Evolutionary conservation across 2,329 filamentous ascomycete species (phyloP).

Genomic region (Camptophora hylomeconis): DNA sequence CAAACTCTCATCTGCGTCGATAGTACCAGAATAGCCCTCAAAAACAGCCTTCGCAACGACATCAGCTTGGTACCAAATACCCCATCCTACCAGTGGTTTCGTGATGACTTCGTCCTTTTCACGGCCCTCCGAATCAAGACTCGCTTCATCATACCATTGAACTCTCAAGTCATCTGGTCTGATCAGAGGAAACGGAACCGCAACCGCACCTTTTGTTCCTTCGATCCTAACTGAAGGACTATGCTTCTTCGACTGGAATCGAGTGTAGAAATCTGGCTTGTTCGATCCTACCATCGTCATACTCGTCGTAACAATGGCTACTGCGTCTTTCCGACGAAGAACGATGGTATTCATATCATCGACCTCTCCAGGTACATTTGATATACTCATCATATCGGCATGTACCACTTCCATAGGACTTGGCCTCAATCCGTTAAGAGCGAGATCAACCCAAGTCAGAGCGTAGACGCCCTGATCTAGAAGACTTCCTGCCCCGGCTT

Average conservation of each 20-base stretch:
- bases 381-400: slow-evolving; percentile 14
- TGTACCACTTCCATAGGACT: slow-evolving; percentile 13
- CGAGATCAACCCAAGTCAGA: slow-evolving; percentile 53
- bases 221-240: slow-evolving; percentile 18
- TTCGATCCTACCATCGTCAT: slow-evolving; percentile 19
- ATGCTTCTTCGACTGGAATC: slow-evolving; percentile 15
- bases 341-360: slow-evolving; percentile 20
- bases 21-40: slow-evolving; percentile 8
- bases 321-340: slow-evolving; percentile 10
- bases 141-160: slow-evolving; percentile 17
- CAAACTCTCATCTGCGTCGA: slow-evolving; percentile 14
- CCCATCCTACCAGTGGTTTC: slow-evolving; percentile 19
- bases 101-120: slow-evolving; percentile 18
- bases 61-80: slow-evolving; percentile 22
- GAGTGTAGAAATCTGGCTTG: slow-evolving; percentile 18
- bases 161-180: slow-evolving; percentile 18
- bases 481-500: slow-evolving; percentile 68
- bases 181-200: slow-evolving; percentile 20
- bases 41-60: slow-evolving; percentile 17
- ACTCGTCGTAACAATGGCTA: slow-evolving; percentile 17
- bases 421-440: slow-evolving; percentile 40
- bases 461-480: slow-evolving; percentile 80
- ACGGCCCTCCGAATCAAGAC: slow-evolving; percentile 17
- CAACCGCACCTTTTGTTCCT: slow-evolving; percentile 18
- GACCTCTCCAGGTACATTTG: slow-evolving; percentile 12